A percentile compares a stretch with the other conserved stretches of the same genome.
Evolutionary conservation across 1,284 basidiomycete species (phyloP).

Genomic region (Ceraceosorus guamensis): DNA sequence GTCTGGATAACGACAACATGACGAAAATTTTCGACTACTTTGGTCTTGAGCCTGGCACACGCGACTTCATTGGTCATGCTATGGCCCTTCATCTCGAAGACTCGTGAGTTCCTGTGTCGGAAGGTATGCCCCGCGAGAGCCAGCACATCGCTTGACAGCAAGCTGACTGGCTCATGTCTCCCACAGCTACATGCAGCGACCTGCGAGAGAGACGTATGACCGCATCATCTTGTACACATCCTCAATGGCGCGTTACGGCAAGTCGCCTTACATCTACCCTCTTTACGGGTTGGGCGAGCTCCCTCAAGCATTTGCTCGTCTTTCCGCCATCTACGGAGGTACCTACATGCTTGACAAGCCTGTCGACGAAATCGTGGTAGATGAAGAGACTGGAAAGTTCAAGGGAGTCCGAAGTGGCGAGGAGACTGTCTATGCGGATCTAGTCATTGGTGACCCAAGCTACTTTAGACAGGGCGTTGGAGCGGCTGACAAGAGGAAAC

Average conservation of each 20-base stretch:
- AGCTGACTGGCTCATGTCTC: not conserved
- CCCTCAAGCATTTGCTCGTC: conserved; percentile 93
- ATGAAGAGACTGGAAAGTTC: conserved; percentile 75
- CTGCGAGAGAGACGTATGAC: conserved; percentile 82
- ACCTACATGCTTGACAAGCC: conserved; percentile 99
- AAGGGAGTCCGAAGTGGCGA: conserved; percentile 79
- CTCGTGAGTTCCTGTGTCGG: conserved; percentile 51
- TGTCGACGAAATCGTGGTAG: conserved; percentile 80
- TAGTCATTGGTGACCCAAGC: conserved; percentile 94
- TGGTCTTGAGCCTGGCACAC: conserved; percentile 90
- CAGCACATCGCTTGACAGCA: not conserved
- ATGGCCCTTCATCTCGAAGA: conserved; percentile 98
- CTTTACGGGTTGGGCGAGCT: conserved; percentile 98
- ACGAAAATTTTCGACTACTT: conserved; percentile 80
- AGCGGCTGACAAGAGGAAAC: conserved; percentile 61
- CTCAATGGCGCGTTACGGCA: conserved; percentile 98
- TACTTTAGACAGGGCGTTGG: conserved; percentile 74
- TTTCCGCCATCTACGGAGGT: conserved; percentile 93
- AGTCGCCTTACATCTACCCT: conserved; percentile 99
- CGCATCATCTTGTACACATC: conserved; percentile 95
- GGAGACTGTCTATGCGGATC: conserved; percentile 94
- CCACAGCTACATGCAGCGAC: conserved; percentile 71
- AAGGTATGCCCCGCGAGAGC: conserved; percentile 2
- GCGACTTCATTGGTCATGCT: conserved; percentile 98
- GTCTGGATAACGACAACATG: conserved; percentile 44